Evolutionary conservation across 495 filamentous ascomycete genomes (phyloP).

Genomic region (Hypoxylon lenormandii): DNA sequence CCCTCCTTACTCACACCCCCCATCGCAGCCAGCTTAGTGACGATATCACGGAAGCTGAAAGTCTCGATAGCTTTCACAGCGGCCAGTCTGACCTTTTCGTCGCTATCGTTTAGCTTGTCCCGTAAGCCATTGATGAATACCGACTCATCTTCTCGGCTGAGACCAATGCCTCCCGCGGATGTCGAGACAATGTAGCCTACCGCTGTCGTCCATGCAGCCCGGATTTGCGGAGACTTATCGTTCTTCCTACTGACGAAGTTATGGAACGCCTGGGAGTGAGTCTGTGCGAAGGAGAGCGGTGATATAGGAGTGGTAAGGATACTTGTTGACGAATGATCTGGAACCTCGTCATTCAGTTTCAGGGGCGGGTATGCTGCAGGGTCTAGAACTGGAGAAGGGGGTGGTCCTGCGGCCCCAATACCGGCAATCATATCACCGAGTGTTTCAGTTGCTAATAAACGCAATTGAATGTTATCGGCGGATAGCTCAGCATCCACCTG

Average conservation of each 20-base stretch:
- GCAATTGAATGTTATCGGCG: slow-evolving; percentile 86
- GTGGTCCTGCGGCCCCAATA: slow-evolving; percentile 87
- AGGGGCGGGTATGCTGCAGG: slow-evolving; percentile 82
- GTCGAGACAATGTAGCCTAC: slow-evolving; percentile 84
- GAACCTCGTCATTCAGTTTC: slow-evolving; percentile 69
- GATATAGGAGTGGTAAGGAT: slow-evolving; percentile 82
- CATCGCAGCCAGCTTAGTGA: slow-evolving; percentile 79
- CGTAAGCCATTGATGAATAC: slow-evolving; percentile 76
- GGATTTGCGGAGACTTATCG: slow-evolving; percentile 83
- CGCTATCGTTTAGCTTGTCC: slow-evolving; percentile 83
- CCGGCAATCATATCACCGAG: slow-evolving; percentile 93
- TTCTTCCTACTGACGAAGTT: slow-evolving; percentile 83
- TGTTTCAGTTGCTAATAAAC: slow-evolving; percentile 88
- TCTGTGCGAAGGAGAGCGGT: slow-evolving; percentile 83
- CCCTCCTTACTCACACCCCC: slow-evolving; percentile 77
- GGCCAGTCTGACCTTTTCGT: slow-evolving; percentile 89
- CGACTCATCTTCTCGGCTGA: slow-evolving; percentile 80
- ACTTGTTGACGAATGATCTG: slow-evolving; percentile 62
- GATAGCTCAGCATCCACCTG: slow-evolving; percentile 92
- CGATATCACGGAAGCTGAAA: slow-evolving; percentile 80
- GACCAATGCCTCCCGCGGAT: slow-evolving; percentile 84
- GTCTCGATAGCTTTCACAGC: slow-evolving; percentile 83
- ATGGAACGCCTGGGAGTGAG: slow-evolving; percentile 79
- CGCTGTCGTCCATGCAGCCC: slow-evolving; percentile 84
- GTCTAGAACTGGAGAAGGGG: slow-evolving; percentile 76